phyloP scores from a whole-genome alignment of 352 stramenopile genomes.

The Pythium periplocum region DNA sequence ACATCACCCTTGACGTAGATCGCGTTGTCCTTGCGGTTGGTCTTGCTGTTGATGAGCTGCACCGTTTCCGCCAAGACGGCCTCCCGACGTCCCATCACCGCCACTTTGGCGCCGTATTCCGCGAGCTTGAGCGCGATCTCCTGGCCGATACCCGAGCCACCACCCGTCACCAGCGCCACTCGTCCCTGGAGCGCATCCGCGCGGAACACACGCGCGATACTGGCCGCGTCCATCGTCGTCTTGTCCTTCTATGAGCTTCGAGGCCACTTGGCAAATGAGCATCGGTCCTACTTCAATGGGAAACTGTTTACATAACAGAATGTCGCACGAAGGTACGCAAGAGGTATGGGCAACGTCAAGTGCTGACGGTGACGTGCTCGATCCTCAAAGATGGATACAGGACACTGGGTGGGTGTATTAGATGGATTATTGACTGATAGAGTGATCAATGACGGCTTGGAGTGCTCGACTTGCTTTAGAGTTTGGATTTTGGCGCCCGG shows the following conservation, averaged over 20 bases:
- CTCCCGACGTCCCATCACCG: slow-evolving; percentile 92
- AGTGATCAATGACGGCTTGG: too few species aligned
- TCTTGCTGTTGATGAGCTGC: slow-evolving; percentile 29
- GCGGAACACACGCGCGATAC: slow-evolving; percentile 50
- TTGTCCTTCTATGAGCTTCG: background rate
- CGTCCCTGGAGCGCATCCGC: slow-evolving; percentile 42
- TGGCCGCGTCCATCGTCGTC: slow-evolving; percentile 40
- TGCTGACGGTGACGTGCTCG: too few species aligned
- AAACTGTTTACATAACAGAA: background rate
- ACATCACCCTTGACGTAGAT: slow-evolving; percentile 76
- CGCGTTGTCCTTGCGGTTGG: slow-evolving; percentile 26
- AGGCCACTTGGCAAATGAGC: too few species aligned
- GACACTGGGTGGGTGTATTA: too few species aligned
- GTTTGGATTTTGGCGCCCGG: slow-evolving; percentile 36
- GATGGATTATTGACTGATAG: too few species aligned
- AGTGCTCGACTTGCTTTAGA: slow-evolving; percentile 20
- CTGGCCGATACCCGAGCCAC: slow-evolving; percentile 93
- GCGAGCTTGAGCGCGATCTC: slow-evolving; percentile 91
- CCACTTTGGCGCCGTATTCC: slow-evolving; percentile 88
- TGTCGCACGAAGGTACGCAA: slow-evolving; percentile 14
- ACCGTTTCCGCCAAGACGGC: slow-evolving; percentile 87
- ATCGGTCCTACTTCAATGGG: slow-evolving; percentile 14
- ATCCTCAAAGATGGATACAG: too few species aligned
- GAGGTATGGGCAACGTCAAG: too few species aligned
- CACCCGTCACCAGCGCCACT: slow-evolving; percentile 92